A percentile compares a stretch with the other conserved stretches of the same genome.
Evolutionary conservation across 2,329 filamentous ascomycete genomes (phyloP).

Genomic region (Cytospora paraplurivora): DNA sequence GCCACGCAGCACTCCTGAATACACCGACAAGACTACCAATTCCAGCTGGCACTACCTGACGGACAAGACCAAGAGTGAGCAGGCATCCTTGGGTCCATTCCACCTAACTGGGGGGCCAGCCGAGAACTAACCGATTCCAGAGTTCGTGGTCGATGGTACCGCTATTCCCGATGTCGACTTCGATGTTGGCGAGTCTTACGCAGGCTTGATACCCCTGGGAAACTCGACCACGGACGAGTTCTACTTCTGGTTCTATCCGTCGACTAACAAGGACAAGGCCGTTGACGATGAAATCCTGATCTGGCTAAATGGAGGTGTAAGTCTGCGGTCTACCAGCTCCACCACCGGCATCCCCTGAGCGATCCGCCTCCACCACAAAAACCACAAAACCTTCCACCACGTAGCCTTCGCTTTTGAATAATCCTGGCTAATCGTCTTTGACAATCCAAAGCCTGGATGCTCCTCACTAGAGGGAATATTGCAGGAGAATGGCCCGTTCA

Average conservation of each 20-base stretch:
- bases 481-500: constrained; percentile 76
- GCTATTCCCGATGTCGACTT: constrained; percentile 69
- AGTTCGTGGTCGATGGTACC: constrained; percentile 65
- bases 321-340: constrained; percentile 20
- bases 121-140: constrained; percentile 42
- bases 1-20: constrained; percentile 11
- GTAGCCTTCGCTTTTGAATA: too few species aligned
- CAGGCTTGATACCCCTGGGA: constrained; percentile 63
- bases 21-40: constrained; percentile 7
- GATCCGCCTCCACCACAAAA: neutral
- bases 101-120: neutral
- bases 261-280: constrained; percentile 49
- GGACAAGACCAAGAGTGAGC: constrained; percentile 18
- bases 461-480: constrained; percentile 68
- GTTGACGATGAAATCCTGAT: constrained; percentile 62
- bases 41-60: constrained; percentile 19
- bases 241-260: constrained; percentile 70
- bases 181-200: constrained; percentile 67
- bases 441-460: constrained; percentile 53
- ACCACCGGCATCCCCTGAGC: too few species aligned
- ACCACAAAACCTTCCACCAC: too few species aligned
- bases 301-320: constrained; percentile 59
- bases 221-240: constrained; percentile 49
- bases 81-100: neutral
- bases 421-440: neutral